phyloP scores from a whole-genome alignment of 805 yeast species.

The Starmerella tilneyi region DNA sequence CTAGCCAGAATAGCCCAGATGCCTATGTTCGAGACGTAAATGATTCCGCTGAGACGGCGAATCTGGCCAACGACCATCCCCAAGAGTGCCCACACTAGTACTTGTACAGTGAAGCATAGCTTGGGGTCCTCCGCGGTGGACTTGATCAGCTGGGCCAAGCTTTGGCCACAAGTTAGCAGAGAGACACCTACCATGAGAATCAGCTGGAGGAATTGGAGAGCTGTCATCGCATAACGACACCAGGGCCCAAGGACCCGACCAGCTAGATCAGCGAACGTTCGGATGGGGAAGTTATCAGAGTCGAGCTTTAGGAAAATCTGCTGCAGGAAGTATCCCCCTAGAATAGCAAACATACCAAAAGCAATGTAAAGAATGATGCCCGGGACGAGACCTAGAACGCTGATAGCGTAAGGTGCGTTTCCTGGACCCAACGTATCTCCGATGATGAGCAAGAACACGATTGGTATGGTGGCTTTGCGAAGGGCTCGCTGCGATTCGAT shows the following conservation, averaged over 20 bases:
- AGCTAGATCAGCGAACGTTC: slow-evolving; percentile 37
- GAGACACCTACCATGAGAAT: slow-evolving; percentile 38
- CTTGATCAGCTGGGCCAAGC: slow-evolving; percentile 34
- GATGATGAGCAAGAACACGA: slow-evolving; percentile 39
- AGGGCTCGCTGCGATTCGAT: slow-evolving; percentile 22
- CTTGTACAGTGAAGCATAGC: slow-evolving; percentile 36
- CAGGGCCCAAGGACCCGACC: slow-evolving; percentile 34
- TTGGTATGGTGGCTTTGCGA: slow-evolving; percentile 17
- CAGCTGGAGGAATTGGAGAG: slow-evolving; percentile 37
- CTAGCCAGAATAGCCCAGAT: slow-evolving; percentile 41
- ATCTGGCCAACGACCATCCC: slow-evolving; percentile 40
- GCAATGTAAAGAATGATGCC: slow-evolving; percentile 37
- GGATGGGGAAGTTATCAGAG: slow-evolving; percentile 37
- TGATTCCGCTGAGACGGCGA: slow-evolving; percentile 34
- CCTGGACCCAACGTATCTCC: slow-evolving; percentile 42
- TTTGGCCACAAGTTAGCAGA: slow-evolving; percentile 36
- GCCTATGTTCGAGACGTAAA: slow-evolving; percentile 37
- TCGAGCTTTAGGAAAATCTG: slow-evolving; percentile 33
- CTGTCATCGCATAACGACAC: slow-evolving; percentile 31
- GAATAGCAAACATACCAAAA: slow-evolving; percentile 37
- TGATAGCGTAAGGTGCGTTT: slow-evolving; percentile 39
- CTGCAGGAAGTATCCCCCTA: slow-evolving; percentile 37
- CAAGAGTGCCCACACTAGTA: slow-evolving; percentile 37
- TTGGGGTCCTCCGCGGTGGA: slow-evolving; percentile 17
- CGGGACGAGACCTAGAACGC: slow-evolving; percentile 39